Base-by-base conservation (phyloP, 345 rosid genomes). In the Clausena lansium region DNA sequence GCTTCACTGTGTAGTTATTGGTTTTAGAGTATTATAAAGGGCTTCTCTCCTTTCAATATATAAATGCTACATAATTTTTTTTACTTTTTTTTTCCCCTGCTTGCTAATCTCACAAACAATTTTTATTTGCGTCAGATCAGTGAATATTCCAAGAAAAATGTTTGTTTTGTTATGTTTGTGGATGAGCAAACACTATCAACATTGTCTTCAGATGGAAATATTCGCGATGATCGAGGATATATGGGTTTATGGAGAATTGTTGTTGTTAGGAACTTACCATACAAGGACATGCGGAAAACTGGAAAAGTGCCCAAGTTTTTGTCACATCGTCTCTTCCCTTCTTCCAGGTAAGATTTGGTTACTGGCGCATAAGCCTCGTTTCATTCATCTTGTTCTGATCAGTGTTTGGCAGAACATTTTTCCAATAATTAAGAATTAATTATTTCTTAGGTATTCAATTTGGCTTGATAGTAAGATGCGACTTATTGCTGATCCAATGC, bases 381-480 rank as follows among this genome's bases (percentile, higher is more conserved):
- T 71, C 62, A 24, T 39, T 59, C 60, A 35, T 54, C 61, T 63
- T n/a, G 74, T 74, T 65, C 58, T 52, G 41, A 36, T 8, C 17
- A 20, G 45, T 30, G 57, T 36, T 77, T 76, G 69, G 77, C 50
- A 68, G 28, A 13, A 20, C 66, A 54, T 70, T 67, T 77, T 71
- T 39, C 65, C 67, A 32, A 66, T 71, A 47, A 52, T 74, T 71
- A 60, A 1, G 50, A 45, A 45, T 45, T 45, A 45, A 45, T 45
- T 45, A 45, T 32, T 45, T 83, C 38, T 65, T 84, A 95, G 98
- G 83, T 96, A 94, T 86, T 96, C 99, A 4, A 90, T 94, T 78
- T 96, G 99, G 99, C 78, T 96, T 65, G 98, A 96, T 73, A 92
- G 98, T 85, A 96, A 96, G 87, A 84, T 92, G 95, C 89, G 98